These are phyloP conservation scores for Fusarium sp. DNA, from an alignment of 2,329 filamentous ascomycete genomes.

Conservation along the genomic window DNA sequence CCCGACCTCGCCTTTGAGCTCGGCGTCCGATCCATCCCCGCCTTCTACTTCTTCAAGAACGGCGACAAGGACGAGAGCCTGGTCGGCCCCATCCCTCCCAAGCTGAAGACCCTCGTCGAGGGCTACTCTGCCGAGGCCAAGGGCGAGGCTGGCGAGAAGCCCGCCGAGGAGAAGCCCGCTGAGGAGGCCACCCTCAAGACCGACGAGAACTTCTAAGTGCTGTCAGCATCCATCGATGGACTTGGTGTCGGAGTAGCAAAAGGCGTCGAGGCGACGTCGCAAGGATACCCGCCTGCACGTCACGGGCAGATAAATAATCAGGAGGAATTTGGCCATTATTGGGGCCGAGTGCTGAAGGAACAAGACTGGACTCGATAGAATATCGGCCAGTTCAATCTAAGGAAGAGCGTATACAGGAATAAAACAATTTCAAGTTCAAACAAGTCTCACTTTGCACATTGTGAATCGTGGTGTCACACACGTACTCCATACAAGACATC, in stretches of 20 bases:
- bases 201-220: constrained; percentile 36
- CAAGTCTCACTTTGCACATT: background rate
- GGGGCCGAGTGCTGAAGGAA: background rate
- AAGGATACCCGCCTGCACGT: constrained; percentile 36
- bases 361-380: background rate
- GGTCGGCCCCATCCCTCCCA: constrained; percentile 52
- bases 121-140: constrained; percentile 43
- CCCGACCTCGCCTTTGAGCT: constrained; percentile 63
- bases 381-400: background rate
- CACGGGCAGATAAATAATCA: constrained; percentile 12
- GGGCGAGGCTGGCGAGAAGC: constrained; percentile 12
- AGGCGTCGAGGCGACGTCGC: constrained; percentile 21
- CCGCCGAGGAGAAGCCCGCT: constrained; percentile 16
- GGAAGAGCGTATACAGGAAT: background rate
- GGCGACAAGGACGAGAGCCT: constrained; percentile 61
- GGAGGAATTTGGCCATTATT: background rate
- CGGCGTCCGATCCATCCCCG: constrained; percentile 67
- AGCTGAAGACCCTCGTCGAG: constrained; percentile 47
- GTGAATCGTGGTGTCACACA: background rate
- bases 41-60: constrained; percentile 70
- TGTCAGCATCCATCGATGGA: background rate
- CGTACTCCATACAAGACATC: too few relatives aligned
- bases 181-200: constrained; percentile 27
- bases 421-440: background rate
- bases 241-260: constrained; percentile 10